Percentiles rank a stretch among this genome's conserved stretches.
Evolutionary conservation across 805 yeast species (phyloP).

Genomic region (Grigorovia transvaalensis): DNA sequence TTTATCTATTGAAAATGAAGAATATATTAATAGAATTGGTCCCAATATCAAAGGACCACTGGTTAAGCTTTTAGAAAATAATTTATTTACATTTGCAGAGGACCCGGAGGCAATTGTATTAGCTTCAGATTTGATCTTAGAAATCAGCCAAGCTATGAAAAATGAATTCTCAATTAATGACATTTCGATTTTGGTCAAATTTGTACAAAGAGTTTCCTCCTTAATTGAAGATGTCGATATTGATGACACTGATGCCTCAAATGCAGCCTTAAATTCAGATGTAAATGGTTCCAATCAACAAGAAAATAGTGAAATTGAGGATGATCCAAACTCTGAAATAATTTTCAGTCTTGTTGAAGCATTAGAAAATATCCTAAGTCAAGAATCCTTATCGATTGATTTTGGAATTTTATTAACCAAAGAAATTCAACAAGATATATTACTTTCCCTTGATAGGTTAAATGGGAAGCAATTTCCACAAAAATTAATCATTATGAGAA

Average conservation of each 20-base stretch:
- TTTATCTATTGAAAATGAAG: constrained; percentile 17
- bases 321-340: constrained; percentile 18
- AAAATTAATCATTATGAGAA: constrained; percentile 25
- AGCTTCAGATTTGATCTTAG: constrained; percentile 15
- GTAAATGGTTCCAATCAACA: too few species aligned
- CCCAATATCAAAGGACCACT: constrained; percentile 11
- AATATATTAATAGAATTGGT: constrained; percentile 10
- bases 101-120: constrained; percentile 10
- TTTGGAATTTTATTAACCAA: constrained; percentile 4
- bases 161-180: constrained; percentile 6
- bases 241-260: constrained; percentile 5
- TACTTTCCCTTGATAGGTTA: constrained; percentile 11
- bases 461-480: constrained; percentile 15
- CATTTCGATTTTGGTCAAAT: constrained; percentile 7
- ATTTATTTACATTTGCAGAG: constrained; percentile 9
- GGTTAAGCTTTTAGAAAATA: constrained; percentile 7
- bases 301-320: constrained; percentile 1
- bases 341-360: constrained; percentile 12
- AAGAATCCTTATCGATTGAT: constrained; percentile 9
- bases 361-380: constrained; percentile 13
- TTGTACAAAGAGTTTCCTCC: constrained; percentile 8
- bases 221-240: constrained; percentile 5
- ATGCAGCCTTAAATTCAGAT: neutral
- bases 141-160: neutral
- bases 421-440: constrained; percentile 11